A percentile compares a stretch with the other conserved stretches of the same genome.
phyloP scores from a whole-genome alignment of 129 eudicot species.

The Chrysanthemum makinoi region DNA sequence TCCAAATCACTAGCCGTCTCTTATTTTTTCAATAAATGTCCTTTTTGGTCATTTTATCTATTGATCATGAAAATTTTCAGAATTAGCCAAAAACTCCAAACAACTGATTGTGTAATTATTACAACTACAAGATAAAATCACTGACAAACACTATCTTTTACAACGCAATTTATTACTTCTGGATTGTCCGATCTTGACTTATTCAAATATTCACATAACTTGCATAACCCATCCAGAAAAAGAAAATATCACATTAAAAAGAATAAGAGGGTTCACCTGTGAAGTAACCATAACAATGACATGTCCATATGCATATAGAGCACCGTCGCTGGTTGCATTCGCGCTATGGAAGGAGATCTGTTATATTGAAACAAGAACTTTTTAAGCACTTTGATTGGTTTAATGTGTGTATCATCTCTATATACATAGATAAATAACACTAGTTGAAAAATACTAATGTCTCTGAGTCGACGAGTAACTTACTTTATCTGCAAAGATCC shows the following conservation, averaged over 20 bases:
- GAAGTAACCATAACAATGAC: slow-evolving; percentile 79
- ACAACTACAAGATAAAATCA: too few species aligned
- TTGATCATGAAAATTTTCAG: too few species aligned
- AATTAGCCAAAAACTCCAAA: too few species aligned
- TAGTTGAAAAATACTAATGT: neutral
- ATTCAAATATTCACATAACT: neutral
- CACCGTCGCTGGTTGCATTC: slow-evolving; percentile 40
- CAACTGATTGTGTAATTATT: too few species aligned
- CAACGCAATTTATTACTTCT: too few species aligned
- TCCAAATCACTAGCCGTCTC: too few species aligned
- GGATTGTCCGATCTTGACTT: too few species aligned
- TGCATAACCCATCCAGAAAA: neutral
- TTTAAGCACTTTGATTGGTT: slow-evolving; percentile 7
- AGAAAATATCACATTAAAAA: slow-evolving; percentile 12
- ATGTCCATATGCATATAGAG: slow-evolving; percentile 61
- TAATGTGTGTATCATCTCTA: neutral
- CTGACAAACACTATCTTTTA: too few species aligned
- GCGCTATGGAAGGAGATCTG: slow-evolving; percentile 64
- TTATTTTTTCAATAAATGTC: too few species aligned
- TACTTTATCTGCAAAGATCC: slow-evolving; percentile 79
- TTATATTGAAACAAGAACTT: slow-evolving; percentile 18
- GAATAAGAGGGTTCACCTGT: slow-evolving; percentile 44
- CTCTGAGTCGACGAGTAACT: slow-evolving; percentile 14
- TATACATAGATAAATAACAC: neutral
- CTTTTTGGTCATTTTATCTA: too few species aligned